Percentiles rank a stretch among this genome's conserved stretches.
Conservation (phyloP, 495 filamentous ascomycete species). For the Podospora conica region DNA sequence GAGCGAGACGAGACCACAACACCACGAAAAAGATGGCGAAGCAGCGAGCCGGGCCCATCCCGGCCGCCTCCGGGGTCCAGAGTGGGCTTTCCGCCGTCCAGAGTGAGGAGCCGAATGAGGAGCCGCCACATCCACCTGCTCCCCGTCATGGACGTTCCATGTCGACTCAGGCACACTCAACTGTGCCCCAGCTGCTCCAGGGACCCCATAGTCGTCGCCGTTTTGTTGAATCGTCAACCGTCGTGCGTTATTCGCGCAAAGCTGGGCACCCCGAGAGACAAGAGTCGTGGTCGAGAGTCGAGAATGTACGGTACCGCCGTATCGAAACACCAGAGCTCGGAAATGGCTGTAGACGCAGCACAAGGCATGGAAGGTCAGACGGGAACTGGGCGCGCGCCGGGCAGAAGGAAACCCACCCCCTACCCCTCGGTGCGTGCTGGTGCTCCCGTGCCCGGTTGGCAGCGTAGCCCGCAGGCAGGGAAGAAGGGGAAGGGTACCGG, state of each 20-base stretch:
- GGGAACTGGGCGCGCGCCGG: neutral
- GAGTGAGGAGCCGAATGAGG: neutral
- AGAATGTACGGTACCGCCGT: too few relatives aligned
- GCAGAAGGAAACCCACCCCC: constrained; percentile 4
- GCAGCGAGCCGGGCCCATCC: neutral
- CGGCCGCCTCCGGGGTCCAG: neutral
- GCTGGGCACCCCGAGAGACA: too few relatives aligned
- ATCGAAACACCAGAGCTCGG: neutral
- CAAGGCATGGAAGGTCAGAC: neutral
- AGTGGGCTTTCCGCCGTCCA: neutral
- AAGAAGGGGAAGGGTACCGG: constrained; percentile 8
- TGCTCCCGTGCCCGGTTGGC: neutral
- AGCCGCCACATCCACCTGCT: constrained; percentile 1
- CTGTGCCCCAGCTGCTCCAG: neutral
- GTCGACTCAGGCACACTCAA: neutral
- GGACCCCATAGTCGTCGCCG: neutral
- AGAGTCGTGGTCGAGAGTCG: too few relatives aligned
- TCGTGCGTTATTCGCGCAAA: neutral
- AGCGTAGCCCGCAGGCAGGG: too few relatives aligned
- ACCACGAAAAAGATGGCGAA: neutral
- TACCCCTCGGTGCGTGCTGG: neutral
- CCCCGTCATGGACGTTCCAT: neutral
- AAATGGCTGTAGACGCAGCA: too few relatives aligned
- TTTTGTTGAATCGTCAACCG: constrained; percentile 8
- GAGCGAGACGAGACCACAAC: neutral